phyloP scores from a whole-genome alignment of 495 filamentous ascomycete species.

The Neurospora sp. region DNA sequence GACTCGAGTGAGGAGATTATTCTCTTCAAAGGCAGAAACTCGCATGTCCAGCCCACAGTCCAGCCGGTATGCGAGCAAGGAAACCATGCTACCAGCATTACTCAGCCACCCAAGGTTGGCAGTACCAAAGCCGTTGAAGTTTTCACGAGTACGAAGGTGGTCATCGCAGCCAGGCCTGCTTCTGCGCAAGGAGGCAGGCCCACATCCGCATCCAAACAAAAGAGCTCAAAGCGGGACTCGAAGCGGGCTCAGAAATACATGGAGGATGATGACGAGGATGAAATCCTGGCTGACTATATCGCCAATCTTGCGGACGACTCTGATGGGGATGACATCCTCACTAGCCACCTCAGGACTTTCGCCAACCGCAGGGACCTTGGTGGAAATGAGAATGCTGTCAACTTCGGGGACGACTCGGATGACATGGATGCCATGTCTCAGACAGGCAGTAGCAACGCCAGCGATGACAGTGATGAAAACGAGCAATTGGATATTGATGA shows the following conservation, averaged over 20 bases:
- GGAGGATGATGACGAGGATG: slow-evolving; percentile 32
- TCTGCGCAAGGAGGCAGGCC: not conserved
- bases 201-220: not conserved
- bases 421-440: slow-evolving; percentile 15
- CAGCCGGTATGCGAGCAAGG: not conserved
- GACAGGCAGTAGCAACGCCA: slow-evolving; percentile 21
- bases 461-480: slow-evolving; percentile 23
- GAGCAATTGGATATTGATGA: slow-evolving; percentile 16
- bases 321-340: slow-evolving; percentile 20
- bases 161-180: not conserved
- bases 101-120: not conserved
- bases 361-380: slow-evolving; percentile 37
- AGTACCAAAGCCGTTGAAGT: not conserved
- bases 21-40: slow-evolving; percentile 48
- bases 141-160: not conserved
- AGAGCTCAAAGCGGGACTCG: not conserved
- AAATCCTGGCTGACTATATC: slow-evolving; percentile 64
- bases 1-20: slow-evolving; percentile 60
- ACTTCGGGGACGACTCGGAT: slow-evolving; percentile 11
- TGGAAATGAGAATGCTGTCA: slow-evolving; percentile 25
- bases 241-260: not conserved
- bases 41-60: slow-evolving; percentile 3
- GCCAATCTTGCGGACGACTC: slow-evolving; percentile 50
- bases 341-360: slow-evolving; percentile 12
- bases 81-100: not conserved